Base-by-base conservation (phyloP, 371 early-diverging fungal genomes). In the Mortierella sp. region DNA sequence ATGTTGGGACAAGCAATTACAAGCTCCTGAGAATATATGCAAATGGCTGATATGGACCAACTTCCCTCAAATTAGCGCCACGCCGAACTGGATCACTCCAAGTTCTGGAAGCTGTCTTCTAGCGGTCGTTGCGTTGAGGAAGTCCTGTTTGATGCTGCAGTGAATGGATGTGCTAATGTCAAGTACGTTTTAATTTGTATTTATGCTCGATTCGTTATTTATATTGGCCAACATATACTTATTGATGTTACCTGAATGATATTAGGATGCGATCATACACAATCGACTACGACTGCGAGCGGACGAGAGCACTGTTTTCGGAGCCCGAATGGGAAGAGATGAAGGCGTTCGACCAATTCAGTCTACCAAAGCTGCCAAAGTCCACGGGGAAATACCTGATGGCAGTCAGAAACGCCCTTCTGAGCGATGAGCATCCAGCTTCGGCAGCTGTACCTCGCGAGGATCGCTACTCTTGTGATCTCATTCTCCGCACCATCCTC, bases 201-300 rank as follows among this genome's bases (percentile, higher is more conserved):
- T 37, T 37, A 14, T 37, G 37, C 37, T 37, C 37, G 37, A 37
- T 37, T 37, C 14, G 37, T 37, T 37, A 14, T 37, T 37, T 6
- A 14, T 37, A 37, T 37, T 37, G 37, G 37, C 14, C 14, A 37
- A 37, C 14, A 37, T 37, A 8, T 37, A 37, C 37, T 37, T 14
- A 37, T 37, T 14, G 14, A 37, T 37, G 37, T 37, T 37, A 37
- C 14, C 37, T 37, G 37, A 8, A 37, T 37, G 37, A 37, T 37
- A n/a, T n/a, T 31, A 72, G 63, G 47, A 62, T 72, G 61, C 66
- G 59, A 28, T 62, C 62, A 39, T 66, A 62, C 37, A 66, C 59
- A 28, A 61, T 72, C 39, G 65, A 66, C 41, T 66, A 66, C 50
- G 62, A 37, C 39, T 72, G 72, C 57, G 58, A 56, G 50, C 52